Evolutionary conservation across 2,329 filamentous ascomycete species (phyloP).

Genomic region (Mollisiaceae sp.): DNA sequence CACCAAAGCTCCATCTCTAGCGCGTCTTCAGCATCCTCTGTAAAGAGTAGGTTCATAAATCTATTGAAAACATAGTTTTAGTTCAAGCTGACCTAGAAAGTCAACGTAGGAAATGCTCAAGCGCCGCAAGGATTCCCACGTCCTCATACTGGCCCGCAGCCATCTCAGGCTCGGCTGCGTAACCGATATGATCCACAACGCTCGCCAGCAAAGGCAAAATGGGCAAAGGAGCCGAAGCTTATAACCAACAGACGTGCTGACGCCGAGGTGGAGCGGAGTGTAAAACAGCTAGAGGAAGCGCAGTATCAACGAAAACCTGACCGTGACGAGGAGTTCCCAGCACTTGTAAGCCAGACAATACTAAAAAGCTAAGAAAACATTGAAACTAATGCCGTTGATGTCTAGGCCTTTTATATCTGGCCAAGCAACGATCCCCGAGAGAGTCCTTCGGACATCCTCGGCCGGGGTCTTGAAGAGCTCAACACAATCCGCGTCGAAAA

Average conservation of each 20-base stretch:
- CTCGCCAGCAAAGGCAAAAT: neutral
- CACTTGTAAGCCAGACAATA: conserved; percentile 8
- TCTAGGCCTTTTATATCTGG: conserved; percentile 35
- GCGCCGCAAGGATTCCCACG: neutral
- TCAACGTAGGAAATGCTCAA: neutral
- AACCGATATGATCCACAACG: neutral
- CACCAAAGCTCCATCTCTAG: neutral
- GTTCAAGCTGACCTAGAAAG: neutral
- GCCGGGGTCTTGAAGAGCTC: conserved; percentile 31
- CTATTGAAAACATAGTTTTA: neutral
- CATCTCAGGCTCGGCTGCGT: neutral
- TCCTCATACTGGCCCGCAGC: neutral
- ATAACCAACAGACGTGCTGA: conserved; percentile 1
- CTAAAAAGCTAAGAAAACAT: neutral
- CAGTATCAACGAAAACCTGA: conserved; percentile 7
- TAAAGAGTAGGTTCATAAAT: neutral
- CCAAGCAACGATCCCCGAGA: conserved; percentile 20
- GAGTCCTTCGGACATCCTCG: conserved; percentile 26
- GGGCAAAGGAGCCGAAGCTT: neutral
- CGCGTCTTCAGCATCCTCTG: neutral
- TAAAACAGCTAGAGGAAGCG: neutral
- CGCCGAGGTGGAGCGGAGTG: neutral
- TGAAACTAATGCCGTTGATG: neutral
- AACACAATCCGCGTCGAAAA: conserved; percentile 27
- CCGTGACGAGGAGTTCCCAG: conserved; percentile 11